phyloP scores from a whole-genome alignment of 2,329 filamentous ascomycete species.

The Dothideomycetes sp. region DNA sequence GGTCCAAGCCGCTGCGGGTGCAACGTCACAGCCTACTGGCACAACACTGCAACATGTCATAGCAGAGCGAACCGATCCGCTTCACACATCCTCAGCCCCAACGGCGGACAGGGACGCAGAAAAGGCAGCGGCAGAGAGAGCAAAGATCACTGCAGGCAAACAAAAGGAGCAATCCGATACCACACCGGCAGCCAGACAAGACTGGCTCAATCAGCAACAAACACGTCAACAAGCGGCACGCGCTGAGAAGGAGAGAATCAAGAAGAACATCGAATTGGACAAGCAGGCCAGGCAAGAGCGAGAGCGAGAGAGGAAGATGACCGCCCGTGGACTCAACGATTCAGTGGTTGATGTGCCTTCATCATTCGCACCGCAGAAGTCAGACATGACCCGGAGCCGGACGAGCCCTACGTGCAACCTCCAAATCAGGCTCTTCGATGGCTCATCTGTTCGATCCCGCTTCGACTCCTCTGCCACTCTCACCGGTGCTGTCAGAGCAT shows the following conservation, averaged over 20 bases:
- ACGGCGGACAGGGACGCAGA: constrained; percentile 37
- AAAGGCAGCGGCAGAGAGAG: constrained; percentile 24
- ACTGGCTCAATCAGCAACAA: constrained; percentile 35
- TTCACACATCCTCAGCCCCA: constrained; percentile 22
- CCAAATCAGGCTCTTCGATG: constrained; percentile 75
- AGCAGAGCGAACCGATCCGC: constrained; percentile 3
- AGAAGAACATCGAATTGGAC: constrained; percentile 67
- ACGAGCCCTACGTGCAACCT: constrained; percentile 29
- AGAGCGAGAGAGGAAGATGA: constrained; percentile 39
- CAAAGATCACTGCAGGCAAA: constrained; percentile 26
- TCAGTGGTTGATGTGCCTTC: constrained; percentile 15
- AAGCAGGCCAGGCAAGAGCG: constrained; percentile 54
- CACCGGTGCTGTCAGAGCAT: constrained; percentile 55
- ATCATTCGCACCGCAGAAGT: constrained; percentile 20
- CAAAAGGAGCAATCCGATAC: constrained; percentile 17
- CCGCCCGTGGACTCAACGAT: constrained; percentile 14
- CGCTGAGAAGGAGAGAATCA: constrained; percentile 59
- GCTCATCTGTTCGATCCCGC: constrained; percentile 61
- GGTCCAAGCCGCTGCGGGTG: neutral
- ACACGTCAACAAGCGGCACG: constrained; percentile 53
- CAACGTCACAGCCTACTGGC: neutral
- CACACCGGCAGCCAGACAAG: constrained; percentile 15
- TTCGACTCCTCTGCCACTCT: constrained; percentile 55
- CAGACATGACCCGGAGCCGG: neutral
- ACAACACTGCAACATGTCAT: constrained; percentile 5